Conservation (phyloP, 371 early-diverging fungal species). For the Capillidium heterosporum region DNA sequence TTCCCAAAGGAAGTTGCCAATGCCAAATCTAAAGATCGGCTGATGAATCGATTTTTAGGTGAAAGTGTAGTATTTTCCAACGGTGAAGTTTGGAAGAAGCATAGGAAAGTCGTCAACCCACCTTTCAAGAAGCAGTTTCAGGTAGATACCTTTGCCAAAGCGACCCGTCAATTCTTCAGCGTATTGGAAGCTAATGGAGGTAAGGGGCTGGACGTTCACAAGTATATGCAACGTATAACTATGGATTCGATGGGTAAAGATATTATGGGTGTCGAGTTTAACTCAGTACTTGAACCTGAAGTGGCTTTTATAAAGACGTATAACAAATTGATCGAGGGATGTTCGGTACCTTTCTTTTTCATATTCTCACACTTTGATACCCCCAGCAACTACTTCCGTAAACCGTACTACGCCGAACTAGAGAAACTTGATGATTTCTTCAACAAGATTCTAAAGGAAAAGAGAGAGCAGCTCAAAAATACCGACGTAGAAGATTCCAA, state of each 20-base stretch:
- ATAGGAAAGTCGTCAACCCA: conserved; percentile 15
- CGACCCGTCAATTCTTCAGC: background rate
- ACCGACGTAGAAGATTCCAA: background rate
- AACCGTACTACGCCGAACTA: background rate
- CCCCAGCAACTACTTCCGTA: background rate
- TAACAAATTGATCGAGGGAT: background rate
- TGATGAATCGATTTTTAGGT: conserved; percentile 6
- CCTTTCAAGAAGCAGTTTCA: conserved; percentile 7
- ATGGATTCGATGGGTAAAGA: background rate
- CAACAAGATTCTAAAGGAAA: background rate
- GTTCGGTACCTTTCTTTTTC: background rate
- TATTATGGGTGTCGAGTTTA: background rate
- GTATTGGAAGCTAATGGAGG: conserved; percentile 8
- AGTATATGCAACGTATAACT: background rate
- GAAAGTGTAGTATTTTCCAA: conserved; percentile 10
- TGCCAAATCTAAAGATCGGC: background rate
- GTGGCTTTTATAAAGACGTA: background rate
- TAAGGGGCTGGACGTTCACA: conserved; percentile 13
- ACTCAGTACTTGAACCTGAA: background rate
- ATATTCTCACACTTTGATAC: background rate
- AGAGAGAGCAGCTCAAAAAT: background rate
- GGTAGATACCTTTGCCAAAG: background rate
- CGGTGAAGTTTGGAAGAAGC: conserved; percentile 13
- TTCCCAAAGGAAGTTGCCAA: background rate
- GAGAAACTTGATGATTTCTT: background rate